These are phyloP conservation scores for Aspergillus fumigatus DNA, from an alignment of 2,329 filamentous ascomycete species.

Conservation along the genomic window DNA sequence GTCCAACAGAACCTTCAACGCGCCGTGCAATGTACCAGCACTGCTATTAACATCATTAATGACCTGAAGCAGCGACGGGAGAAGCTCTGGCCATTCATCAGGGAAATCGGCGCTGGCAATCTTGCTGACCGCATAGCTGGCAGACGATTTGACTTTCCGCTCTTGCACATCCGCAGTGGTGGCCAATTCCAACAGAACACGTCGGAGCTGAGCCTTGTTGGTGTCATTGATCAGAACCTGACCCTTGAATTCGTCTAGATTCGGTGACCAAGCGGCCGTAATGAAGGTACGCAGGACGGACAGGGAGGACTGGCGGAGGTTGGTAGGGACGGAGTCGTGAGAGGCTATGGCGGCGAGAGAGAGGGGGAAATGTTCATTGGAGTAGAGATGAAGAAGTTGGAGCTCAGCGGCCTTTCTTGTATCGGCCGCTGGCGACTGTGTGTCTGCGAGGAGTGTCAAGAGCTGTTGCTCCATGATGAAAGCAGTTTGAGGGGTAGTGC, in stretches of 20 bases:
- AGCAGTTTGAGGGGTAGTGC: constrained; percentile 3
- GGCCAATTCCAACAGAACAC: constrained; percentile 70
- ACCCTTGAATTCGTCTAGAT: constrained; percentile 66
- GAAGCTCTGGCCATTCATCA: constrained; percentile 86
- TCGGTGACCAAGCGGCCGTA: constrained; percentile 74
- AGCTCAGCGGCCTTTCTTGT: constrained; percentile 83
- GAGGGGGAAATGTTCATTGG: constrained; percentile 67
- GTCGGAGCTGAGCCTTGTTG: constrained; percentile 68
- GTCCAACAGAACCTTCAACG: constrained; percentile 80
- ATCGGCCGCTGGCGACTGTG: constrained; percentile 70
- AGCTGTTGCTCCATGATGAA: constrained; percentile 82
- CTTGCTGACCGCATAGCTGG: constrained; percentile 86
- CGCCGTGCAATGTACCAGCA: constrained; percentile 80
- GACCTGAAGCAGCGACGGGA: constrained; percentile 72
- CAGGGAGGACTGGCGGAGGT: constrained; percentile 78
- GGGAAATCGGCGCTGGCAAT: constrained; percentile 92
- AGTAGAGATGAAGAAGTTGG: constrained; percentile 68
- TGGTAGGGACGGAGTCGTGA: constrained; percentile 66
- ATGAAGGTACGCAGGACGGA: constrained; percentile 78
- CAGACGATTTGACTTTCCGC: constrained; percentile 81
- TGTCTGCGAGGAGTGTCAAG: constrained; percentile 79
- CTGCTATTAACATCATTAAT: constrained; percentile 63
- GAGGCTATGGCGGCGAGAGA: constrained; percentile 76
- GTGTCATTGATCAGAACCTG: constrained; percentile 66
- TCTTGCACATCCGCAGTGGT: constrained; percentile 67